phyloP scores from a whole-genome alignment of 2,329 filamentous ascomycete genomes.

The Fusarium sp. region DNA sequence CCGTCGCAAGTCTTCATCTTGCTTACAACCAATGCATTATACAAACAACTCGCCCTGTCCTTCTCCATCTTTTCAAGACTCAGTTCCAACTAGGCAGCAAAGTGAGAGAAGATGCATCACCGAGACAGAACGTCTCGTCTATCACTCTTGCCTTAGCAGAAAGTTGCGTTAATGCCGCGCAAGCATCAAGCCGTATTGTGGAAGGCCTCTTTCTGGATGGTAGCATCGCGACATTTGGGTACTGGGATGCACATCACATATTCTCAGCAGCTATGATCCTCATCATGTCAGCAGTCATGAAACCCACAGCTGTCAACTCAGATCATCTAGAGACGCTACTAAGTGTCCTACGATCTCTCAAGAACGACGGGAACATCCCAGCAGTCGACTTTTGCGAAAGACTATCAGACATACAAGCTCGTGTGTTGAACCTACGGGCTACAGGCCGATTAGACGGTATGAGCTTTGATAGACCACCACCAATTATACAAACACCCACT shows the following conservation, averaged over 20 bases:
- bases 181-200: slow-evolving; percentile 41
- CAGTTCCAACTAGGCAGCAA: slow-evolving; percentile 38
- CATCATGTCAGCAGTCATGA: slow-evolving; percentile 45
- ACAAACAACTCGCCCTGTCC: slow-evolving; percentile 44
- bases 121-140: slow-evolving; percentile 39
- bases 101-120: neutral
- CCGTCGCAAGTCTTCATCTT: slow-evolving; percentile 41
- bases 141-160: slow-evolving; percentile 45
- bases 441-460: slow-evolving; percentile 15
- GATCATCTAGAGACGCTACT: slow-evolving; percentile 42
- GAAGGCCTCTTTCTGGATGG: slow-evolving; percentile 36
- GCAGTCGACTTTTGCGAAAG: slow-evolving; percentile 43
- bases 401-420: slow-evolving; percentile 37
- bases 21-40: slow-evolving; percentile 49
- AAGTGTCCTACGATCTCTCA: slow-evolving; percentile 43
- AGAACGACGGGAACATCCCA: slow-evolving; percentile 43
- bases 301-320: slow-evolving; percentile 37
- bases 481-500: neutral
- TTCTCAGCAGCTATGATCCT: slow-evolving; percentile 45
- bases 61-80: slow-evolving; percentile 44
- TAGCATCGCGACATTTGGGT: slow-evolving; percentile 42
- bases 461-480: neutral
- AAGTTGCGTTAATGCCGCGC: slow-evolving; percentile 45
- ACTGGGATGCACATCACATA: slow-evolving; percentile 46
- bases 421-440: slow-evolving; percentile 25